Evolutionary conservation across 768 basidiomycete species (phyloP).

Genomic region (Lentinus tigrinus): DNA sequence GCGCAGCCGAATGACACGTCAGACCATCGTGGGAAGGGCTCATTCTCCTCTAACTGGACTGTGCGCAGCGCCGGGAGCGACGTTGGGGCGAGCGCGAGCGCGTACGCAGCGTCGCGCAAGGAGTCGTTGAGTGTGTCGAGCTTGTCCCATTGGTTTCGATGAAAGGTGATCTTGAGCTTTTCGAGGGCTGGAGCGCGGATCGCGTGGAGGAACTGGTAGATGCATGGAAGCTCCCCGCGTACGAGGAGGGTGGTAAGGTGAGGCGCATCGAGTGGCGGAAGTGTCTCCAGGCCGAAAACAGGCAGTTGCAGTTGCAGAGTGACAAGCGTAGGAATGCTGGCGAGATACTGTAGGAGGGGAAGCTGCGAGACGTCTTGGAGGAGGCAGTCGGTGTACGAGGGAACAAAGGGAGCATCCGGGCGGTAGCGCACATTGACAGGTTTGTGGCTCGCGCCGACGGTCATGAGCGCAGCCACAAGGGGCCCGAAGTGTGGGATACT

Average conservation of each 20-base stretch:
- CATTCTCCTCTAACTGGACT: background rate
- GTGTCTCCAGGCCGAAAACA: background rate
- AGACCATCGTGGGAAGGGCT: background rate
- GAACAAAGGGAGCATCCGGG: background rate
- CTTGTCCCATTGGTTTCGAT: constrained; percentile 4
- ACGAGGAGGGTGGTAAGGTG: background rate
- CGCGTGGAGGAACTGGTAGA: constrained; percentile 1
- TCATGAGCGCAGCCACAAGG: background rate
- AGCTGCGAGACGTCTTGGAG: background rate
- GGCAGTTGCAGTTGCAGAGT: constrained; percentile 6
- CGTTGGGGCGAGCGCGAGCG: background rate
- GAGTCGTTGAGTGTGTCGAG: background rate
- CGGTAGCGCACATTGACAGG: background rate
- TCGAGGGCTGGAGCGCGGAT: background rate
- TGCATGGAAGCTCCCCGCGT: constrained; percentile 6
- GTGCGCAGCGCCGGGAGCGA: background rate
- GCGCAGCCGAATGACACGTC: background rate
- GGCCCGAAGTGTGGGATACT: constrained; percentile 3
- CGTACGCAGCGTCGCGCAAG: constrained; percentile 1
- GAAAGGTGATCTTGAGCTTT: background rate
- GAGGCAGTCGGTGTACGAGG: constrained; percentile 6
- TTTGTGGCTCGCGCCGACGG: constrained; percentile 1
- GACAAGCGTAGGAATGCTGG: background rate
- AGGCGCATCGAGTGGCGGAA: background rate
- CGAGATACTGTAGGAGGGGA: background rate